Evolutionary conservation across 495 filamentous ascomycete species (phyloP).

Genomic region (Penicillium coffeae): DNA sequence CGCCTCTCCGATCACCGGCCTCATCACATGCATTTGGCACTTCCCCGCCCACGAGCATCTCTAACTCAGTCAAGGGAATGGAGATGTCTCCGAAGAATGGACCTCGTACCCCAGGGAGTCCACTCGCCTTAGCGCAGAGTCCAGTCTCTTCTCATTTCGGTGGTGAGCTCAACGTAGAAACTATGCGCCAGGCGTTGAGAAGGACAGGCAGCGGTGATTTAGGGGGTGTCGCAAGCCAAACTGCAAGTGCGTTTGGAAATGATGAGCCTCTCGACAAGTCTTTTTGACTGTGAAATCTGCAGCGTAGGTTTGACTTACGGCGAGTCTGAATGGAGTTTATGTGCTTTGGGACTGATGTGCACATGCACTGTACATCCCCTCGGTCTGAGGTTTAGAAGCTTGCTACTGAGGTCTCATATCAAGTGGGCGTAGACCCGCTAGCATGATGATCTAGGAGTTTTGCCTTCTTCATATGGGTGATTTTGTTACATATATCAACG

Average conservation of each 20-base stretch:
- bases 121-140: constrained; percentile 30
- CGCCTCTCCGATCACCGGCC: constrained; percentile 65
- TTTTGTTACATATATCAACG: constrained; percentile 12
- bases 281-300: constrained; percentile 13
- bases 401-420: neutral
- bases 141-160: constrained; percentile 46
- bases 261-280: constrained; percentile 31
- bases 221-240: constrained; percentile 56
- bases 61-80: constrained; percentile 59
- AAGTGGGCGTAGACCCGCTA: neutral
- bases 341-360: too few species aligned
- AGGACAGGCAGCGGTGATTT: constrained; percentile 81
- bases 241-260: constrained; percentile 53
- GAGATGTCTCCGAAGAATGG: constrained; percentile 55
- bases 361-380: too few species aligned
- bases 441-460: constrained; percentile 7
- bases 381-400: neutral
- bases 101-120: constrained; percentile 21
- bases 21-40: constrained; percentile 59
- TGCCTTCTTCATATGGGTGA: constrained; percentile 4
- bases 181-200: constrained; percentile 72
- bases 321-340: too few species aligned
- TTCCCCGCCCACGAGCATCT: constrained; percentile 66
- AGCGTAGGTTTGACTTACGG: neutral
- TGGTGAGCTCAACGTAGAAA: constrained; percentile 80